Percentiles rank a stretch among this genome's conserved stretches.
phyloP scores from a whole-genome alignment of 306 rosid genomes.

The Herpetospermum pedunculosum region DNA sequence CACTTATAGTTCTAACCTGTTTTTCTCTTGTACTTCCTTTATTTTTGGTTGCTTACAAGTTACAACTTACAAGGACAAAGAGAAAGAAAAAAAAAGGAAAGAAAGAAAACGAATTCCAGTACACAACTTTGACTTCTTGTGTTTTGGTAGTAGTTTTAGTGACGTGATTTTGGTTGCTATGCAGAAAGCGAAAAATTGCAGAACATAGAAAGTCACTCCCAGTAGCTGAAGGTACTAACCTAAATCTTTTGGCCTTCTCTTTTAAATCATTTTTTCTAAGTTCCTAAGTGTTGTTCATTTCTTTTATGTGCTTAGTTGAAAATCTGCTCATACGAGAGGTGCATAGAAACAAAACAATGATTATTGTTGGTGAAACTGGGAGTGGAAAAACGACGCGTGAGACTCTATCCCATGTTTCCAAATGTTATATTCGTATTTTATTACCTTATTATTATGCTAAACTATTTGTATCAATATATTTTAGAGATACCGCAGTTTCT shows the following conservation, averaged over 20 bases:
- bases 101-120: background rate
- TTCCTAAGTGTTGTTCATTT: background rate
- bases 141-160: background rate
- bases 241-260: background rate
- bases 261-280: background rate
- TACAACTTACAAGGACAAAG: background rate
- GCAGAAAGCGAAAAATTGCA: conserved; percentile 44
- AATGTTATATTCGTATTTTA: background rate
- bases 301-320: conserved; percentile 36
- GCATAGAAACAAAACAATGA: conserved; percentile 43
- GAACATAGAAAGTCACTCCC: conserved; percentile 84
- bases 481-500: conserved; percentile 86
- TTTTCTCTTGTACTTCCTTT: background rate
- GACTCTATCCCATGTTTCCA: conserved; percentile 11
- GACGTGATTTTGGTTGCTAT: background rate
- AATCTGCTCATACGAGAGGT: conserved; percentile 63
- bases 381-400: conserved; percentile 93
- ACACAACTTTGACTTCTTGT: background rate
- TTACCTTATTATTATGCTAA: background rate
- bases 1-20: background rate
- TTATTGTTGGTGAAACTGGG: conserved; percentile 96
- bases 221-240: conserved; percentile 52
- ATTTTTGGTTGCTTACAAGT: background rate
- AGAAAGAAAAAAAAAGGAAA: background rate
- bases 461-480: background rate